Conservation (phyloP, 345 rosid species). For the Syzygium grande region DNA sequence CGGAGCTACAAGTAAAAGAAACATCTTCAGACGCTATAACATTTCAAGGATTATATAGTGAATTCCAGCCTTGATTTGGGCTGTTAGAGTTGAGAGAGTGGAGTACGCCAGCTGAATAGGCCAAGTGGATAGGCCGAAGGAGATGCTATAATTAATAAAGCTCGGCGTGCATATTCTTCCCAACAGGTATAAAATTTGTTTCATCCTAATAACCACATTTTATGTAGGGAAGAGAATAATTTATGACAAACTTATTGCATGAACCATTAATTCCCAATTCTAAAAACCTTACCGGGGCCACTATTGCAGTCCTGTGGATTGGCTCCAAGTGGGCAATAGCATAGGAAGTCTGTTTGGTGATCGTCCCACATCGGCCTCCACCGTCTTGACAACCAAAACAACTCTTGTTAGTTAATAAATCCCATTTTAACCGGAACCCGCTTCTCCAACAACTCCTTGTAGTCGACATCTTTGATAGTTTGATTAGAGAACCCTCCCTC, state of each 20-base stretch:
- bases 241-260: no score
- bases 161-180: no score
- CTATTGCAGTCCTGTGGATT: neutral
- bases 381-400: constrained; percentile 9
- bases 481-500: neutral
- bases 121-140: neutral
- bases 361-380: constrained; percentile 25
- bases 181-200: no score
- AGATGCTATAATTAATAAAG: no score
- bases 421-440: constrained; percentile 13
- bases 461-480: constrained; percentile 1
- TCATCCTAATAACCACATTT: no score
- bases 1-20: neutral
- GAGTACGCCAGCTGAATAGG: neutral
- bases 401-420: neutral
- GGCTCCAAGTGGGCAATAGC: constrained; percentile 16
- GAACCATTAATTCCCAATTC: no score
- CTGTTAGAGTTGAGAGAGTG: neutral
- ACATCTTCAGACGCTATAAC: accelerated
- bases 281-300: no score
- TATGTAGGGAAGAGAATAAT: neutral
- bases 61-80: neutral
- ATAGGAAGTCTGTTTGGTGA: neutral
- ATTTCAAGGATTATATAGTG: accelerated
- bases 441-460: neutral